Evolutionary conservation across 176 grass and related monocot genomes (phyloP), one percentile per base, ranked within the genome.

Genomic region (Phoenix dactylifera): DNA sequence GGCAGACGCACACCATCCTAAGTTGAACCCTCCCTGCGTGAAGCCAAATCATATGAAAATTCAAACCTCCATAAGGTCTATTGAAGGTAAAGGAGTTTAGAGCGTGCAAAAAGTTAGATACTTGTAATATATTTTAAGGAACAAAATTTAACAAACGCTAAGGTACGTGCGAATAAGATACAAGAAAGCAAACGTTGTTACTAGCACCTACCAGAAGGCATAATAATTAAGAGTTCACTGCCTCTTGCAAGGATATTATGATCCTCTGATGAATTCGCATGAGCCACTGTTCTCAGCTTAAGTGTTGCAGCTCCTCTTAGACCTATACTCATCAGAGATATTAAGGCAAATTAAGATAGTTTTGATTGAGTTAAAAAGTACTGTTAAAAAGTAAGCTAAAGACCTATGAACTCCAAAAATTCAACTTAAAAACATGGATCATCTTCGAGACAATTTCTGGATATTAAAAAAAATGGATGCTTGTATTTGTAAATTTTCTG

Each of bases 251-350:
- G 83, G 72, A 72, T 54, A 6, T 59, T 75, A 32, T 51, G 77
- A 64, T 79, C 80, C 62, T 97, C 65, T 35, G 74, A 55, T 28
- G 73, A 57, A 64, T 16, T 64, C 54, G 17, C 68, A 29, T 17
- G 50, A 58, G 26, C 53, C 50, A 49, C 75, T 66, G 80, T 62
- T 59, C 92, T 88, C 22, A 77, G 83, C 65, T 91, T 77, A 52
- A 91, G 72, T 24, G 87, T 50, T 1, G 83, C 83, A 22, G 78
- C 87, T 51, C 84, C 92, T 78, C 92, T 72, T 57, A 97, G 62
- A 44, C 84, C 89, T 94, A 74, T 18, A 61, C 7, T 24, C 26
- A 58, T 23, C 12, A 72, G 15, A 16, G 19, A 51, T 77, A 26
- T 64, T 55, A 71, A 51, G 29, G 18, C 32, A 29, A 12, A 26